These are phyloP conservation scores for Zoysia japonica DNA, from an alignment of 176 grass and related monocot genomes.

Conservation along the genomic window DNA sequence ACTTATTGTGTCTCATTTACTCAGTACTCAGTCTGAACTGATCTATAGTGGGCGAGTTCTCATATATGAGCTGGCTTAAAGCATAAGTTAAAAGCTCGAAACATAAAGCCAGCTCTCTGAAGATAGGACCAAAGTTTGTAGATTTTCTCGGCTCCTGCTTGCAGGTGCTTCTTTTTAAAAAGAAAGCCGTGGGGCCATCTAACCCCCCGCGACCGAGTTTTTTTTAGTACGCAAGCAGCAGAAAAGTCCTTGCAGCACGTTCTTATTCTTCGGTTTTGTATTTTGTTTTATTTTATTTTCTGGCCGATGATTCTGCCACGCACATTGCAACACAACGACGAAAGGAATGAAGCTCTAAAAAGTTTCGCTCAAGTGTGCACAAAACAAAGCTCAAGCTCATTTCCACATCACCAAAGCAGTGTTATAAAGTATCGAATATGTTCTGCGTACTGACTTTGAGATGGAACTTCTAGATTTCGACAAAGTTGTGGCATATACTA, in stretches of 20 bases:
- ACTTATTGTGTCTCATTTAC: no score
- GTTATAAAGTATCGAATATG: slow-evolving; percentile 49
- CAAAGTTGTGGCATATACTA: slow-evolving; percentile 20
- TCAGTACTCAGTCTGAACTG: no score
- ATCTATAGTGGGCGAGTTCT: no score
- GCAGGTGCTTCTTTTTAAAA: no score
- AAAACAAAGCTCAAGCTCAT: slow-evolving; percentile 35
- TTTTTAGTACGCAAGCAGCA: neutral
- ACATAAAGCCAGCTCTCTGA: no score
- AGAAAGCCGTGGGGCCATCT: no score
- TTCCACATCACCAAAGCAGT: slow-evolving; percentile 47
- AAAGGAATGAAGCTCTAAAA: slow-evolving; percentile 29
- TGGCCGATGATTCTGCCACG: slow-evolving; percentile 40
- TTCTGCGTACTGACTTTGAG: slow-evolving; percentile 38
- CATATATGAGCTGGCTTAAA: no score
- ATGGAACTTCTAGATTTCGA: slow-evolving; percentile 37
- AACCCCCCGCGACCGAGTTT: no score
- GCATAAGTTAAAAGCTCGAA: no score
- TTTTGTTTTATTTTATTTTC: neutral
- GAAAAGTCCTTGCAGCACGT: slow-evolving; percentile 37
- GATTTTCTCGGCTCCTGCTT: no score
- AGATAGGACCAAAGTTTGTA: no score
- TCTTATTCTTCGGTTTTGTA: slow-evolving; percentile 41
- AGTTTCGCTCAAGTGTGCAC: neutral
- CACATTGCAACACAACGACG: slow-evolving; percentile 6